phyloP scores from a whole-genome alignment of 2,329 filamentous ascomycete species.

The Fusarium sp. region DNA sequence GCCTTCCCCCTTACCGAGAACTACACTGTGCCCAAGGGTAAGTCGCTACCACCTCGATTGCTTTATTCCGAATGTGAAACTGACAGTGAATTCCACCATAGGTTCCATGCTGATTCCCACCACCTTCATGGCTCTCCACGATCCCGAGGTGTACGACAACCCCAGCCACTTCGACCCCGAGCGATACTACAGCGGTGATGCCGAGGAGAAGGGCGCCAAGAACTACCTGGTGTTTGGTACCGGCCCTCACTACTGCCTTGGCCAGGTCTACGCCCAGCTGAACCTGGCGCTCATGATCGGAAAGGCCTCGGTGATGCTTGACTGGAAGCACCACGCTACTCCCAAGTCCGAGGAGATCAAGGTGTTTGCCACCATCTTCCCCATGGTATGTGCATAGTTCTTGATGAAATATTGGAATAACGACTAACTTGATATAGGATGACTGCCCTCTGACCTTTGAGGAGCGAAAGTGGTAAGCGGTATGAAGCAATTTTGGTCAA shows the following conservation, averaged over 20 bases:
- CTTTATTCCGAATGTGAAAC: neutral
- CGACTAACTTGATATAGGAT: slow-evolving; percentile 66
- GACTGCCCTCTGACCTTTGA: slow-evolving; percentile 83
- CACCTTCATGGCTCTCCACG: slow-evolving; percentile 89
- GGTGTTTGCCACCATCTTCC: slow-evolving; percentile 98
- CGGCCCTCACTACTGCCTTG: slow-evolving; percentile 95
- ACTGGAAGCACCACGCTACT: slow-evolving; percentile 92
- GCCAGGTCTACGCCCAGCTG: slow-evolving; percentile 88
- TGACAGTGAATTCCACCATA: slow-evolving; percentile 44
- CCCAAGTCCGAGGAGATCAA: slow-evolving; percentile 91
- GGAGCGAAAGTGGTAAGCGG: slow-evolving; percentile 59
- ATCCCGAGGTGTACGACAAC: slow-evolving; percentile 90
- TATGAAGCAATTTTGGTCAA: slow-evolving; percentile 13
- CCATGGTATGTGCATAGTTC: slow-evolving; percentile 72
- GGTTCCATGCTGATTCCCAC: slow-evolving; percentile 95
- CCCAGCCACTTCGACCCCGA: slow-evolving; percentile 92
- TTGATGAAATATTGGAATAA: neutral
- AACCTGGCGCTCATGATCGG: slow-evolving; percentile 91
- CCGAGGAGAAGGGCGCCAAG: slow-evolving; percentile 86
- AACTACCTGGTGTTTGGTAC: slow-evolving; percentile 98
- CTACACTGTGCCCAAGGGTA: slow-evolving; percentile 92
- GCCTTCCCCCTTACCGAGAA: slow-evolving; percentile 86
- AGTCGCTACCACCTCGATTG: slow-evolving; percentile 34
- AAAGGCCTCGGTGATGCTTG: slow-evolving; percentile 85
- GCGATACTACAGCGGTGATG: slow-evolving; percentile 89